phyloP scores from a whole-genome alignment of 306 rosid species.

The Parietaria judaica region DNA sequence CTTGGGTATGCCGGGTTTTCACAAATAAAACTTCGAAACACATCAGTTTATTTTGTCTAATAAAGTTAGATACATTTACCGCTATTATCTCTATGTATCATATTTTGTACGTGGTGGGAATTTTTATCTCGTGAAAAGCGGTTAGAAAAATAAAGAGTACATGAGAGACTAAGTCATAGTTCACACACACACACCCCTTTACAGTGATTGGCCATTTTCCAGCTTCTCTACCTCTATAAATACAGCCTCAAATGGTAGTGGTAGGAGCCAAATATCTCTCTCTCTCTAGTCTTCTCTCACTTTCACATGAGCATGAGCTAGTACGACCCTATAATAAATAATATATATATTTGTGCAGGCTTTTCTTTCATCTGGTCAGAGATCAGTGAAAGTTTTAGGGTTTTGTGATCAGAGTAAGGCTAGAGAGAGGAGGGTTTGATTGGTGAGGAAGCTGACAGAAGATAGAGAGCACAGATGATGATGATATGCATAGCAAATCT shows the following conservation, averaged over 20 bases:
- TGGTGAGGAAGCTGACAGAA: conserved; percentile 83
- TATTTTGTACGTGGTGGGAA: conserved; percentile 32
- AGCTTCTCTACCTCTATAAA: conserved; percentile 40
- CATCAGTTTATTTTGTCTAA: no score
- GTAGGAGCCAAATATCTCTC: conserved; percentile 7
- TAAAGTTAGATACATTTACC: no score
- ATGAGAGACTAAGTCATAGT: conserved; percentile 14
- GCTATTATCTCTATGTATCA: not conserved
- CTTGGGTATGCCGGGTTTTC: no score
- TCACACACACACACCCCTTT: conserved; percentile 20
- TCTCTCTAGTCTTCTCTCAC: not conserved
- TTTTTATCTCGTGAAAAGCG: conserved; percentile 49
- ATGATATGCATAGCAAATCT: conserved; percentile 28
- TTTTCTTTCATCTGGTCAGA: not conserved
- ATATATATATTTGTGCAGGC: not conserved
- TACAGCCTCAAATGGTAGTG: conserved; percentile 21
- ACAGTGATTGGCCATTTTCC: conserved; percentile 11
- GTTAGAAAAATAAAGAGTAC: conserved; percentile 34
- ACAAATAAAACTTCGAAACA: no score
- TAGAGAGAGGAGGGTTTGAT: conserved; percentile 10
- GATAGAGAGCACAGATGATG: conserved; percentile 99
- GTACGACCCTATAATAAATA: not conserved
- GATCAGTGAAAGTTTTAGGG: not conserved
- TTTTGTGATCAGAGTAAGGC: not conserved
- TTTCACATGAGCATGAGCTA: conserved; percentile 2